Base-by-base conservation (phyloP, 192 early-diverging fungal genomes). In the Linnemannia schmuckeri region DNA sequence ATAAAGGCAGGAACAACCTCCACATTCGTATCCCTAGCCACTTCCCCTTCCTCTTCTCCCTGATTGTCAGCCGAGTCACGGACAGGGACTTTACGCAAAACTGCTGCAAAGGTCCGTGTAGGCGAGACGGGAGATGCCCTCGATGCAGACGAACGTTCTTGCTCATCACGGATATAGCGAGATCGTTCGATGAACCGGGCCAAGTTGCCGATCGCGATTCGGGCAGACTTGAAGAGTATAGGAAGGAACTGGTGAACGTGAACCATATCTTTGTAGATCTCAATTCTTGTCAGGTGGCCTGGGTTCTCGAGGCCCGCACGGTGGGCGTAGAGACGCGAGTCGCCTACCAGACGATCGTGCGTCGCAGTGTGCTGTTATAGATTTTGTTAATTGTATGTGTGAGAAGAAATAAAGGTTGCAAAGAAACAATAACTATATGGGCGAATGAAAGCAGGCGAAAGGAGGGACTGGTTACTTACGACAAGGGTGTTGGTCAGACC, bases 221-320 rank as follows among this genome's bases (percentile, higher is more conserved):
- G 54, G 24, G 71, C 46, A 13, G 70, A 72, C n/a, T 72, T 38
- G 41, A 80, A 66, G 54, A 80, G 20, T 3, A 75, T 20, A 41
- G 71, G 2, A n/a, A 80, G 35, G 15, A 68, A 13, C 6, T 80
- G 79, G 55, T 80, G 79, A 7, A 80, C 79, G 20, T 80, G 79
- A 42, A 80, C 72, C 79, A 80, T 80, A 20, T 80, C 71, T n/a
- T 61, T 61, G 44, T 80, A 80, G 72, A 57, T 72, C 35, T 80
- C 79, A 18, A 80, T 74, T 17, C 79, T 71, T 4, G 55, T 63
- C 6, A 80, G 18, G 6, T 15, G 22, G 17, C 49, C 42, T 4
- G 72, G 57, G 42, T 80, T 80, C 41, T 72, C 79, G 27, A 80
- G 79, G 1, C 79, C 79, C 41, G 74, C 22, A 20, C 79, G 79